Conservation (phyloP, 129 eudicot genomes). For the Flaveria brownii region DNA sequence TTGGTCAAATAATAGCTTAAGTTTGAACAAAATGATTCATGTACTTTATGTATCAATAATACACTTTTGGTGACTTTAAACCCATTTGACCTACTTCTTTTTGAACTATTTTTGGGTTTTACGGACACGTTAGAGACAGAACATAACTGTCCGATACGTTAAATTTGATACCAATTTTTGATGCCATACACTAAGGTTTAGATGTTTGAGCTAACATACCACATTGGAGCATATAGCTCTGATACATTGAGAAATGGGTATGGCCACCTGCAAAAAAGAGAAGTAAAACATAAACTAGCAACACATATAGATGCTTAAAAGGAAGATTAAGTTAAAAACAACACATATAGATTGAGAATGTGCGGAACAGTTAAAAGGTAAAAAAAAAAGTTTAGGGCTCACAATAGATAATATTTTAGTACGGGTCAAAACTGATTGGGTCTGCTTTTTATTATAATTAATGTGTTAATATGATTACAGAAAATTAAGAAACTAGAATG, state of each 20-base stretch:
- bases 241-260: constrained; percentile 82
- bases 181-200: not conserved
- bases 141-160: not conserved
- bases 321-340: not conserved
- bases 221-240: constrained; percentile 54
- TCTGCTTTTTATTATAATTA: not conserved
- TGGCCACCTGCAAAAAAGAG: constrained; percentile 77
- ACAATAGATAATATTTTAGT: not conserved
- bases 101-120: not conserved
- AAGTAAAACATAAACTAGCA: constrained; percentile 17
- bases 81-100: not conserved
- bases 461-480: not conserved
- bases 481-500: not conserved
- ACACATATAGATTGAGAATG: not conserved
- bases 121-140: not conserved
- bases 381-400: not conserved
- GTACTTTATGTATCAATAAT: not conserved
- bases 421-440: not conserved
- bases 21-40: not conserved
- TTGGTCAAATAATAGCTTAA: not conserved
- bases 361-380: not conserved
- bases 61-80: constrained; percentile 1
- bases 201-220: constrained; percentile 46
- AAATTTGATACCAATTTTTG: not conserved
- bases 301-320: not conserved